Evolutionary conservation across 495 filamentous ascomycete species (phyloP).

Genomic region (Penicillium canescens): DNA sequence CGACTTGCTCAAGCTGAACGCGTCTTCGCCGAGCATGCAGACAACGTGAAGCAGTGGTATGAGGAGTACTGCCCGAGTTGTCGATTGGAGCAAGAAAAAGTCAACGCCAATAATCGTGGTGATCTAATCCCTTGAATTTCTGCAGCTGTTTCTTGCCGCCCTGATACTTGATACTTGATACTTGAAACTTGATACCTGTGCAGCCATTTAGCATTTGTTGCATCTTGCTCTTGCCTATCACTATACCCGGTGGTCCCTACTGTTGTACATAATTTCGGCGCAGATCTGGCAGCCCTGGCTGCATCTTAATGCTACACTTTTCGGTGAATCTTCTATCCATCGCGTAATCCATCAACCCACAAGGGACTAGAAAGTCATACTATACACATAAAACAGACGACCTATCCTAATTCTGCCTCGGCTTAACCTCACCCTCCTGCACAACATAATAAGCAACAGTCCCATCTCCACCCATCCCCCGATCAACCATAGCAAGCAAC

Average conservation of each 20-base stretch:
- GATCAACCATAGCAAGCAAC: slow-evolving; percentile 75
- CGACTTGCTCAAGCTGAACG: slow-evolving; percentile 22
- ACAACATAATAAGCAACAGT: slow-evolving; percentile 95
- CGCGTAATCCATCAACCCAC: neutral
- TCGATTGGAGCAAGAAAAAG: slow-evolving; percentile 53
- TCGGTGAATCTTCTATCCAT: slow-evolving; percentile 12
- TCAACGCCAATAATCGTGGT: slow-evolving; percentile 16
- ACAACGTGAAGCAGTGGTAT: slow-evolving; percentile 62
- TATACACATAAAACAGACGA: slow-evolving; percentile 2
- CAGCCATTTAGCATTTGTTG: slow-evolving; percentile 14
- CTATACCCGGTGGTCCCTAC: slow-evolving; percentile 35
- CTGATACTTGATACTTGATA: neutral
- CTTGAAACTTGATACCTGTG: neutral
- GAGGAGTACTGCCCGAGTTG: slow-evolving; percentile 76
- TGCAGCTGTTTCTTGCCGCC: slow-evolving; percentile 1
- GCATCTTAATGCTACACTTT: slow-evolving; percentile 5
- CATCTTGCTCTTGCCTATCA: slow-evolving; percentile 14
- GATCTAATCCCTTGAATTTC: slow-evolving; percentile 20
- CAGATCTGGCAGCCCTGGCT: slow-evolving; percentile 6
- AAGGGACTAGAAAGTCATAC: slow-evolving; percentile 1
- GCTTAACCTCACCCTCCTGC: slow-evolving; percentile 94
- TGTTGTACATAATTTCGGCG: slow-evolving; percentile 14
- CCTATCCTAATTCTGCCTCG: slow-evolving; percentile 76
- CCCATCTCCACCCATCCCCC: slow-evolving; percentile 67
- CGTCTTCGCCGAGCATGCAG: slow-evolving; percentile 41